Evolutionary conservation across 129 eudicot species (phyloP).

Genomic region (Kitagawia praeruptora): DNA sequence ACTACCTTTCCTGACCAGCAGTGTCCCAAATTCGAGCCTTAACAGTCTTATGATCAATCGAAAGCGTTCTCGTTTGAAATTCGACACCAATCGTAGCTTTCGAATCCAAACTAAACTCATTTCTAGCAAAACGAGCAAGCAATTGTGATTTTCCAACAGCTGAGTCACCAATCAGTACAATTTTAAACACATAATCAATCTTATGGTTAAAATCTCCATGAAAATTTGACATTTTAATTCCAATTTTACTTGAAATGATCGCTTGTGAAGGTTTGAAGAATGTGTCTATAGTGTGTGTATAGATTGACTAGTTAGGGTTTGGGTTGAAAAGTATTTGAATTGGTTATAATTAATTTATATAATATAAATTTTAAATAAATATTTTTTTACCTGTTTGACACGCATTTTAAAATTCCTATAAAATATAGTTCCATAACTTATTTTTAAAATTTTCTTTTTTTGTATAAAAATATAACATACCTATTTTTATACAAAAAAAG

Average conservation of each 20-base stretch:
- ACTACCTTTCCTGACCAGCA: conserved; percentile 13
- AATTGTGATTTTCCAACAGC: conserved; percentile 7
- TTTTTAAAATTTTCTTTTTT: too few species aligned
- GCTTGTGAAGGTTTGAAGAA: not conserved
- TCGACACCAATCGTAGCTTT: conserved; percentile 8
- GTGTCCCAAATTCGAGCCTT: conserved; percentile 12
- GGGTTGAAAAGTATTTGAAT: not conserved
- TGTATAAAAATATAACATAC: too few species aligned
- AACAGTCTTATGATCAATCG: conserved; percentile 5
- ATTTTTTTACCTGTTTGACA: too few species aligned
- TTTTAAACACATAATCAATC: conserved; percentile 6
- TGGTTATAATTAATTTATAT: too few species aligned
- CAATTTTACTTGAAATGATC: too few species aligned
- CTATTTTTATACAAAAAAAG: too few species aligned
- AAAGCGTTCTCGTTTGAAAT: conserved; percentile 4
- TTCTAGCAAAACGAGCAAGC: not conserved
- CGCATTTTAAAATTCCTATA: too few species aligned
- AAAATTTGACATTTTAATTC: not conserved
- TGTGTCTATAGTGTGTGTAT: not conserved
- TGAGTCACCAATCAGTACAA: conserved; percentile 3
- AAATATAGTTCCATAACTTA: too few species aligned
- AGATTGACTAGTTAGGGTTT: not conserved
- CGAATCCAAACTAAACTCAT: conserved; percentile 2
- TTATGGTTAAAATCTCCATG: conserved; percentile 4
- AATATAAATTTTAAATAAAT: too few species aligned